Evolutionary conservation across 805 yeast species (phyloP), one percentile per base, ranked within the genome.

Genomic region (Saccharomycopsis fermentans): DNA sequence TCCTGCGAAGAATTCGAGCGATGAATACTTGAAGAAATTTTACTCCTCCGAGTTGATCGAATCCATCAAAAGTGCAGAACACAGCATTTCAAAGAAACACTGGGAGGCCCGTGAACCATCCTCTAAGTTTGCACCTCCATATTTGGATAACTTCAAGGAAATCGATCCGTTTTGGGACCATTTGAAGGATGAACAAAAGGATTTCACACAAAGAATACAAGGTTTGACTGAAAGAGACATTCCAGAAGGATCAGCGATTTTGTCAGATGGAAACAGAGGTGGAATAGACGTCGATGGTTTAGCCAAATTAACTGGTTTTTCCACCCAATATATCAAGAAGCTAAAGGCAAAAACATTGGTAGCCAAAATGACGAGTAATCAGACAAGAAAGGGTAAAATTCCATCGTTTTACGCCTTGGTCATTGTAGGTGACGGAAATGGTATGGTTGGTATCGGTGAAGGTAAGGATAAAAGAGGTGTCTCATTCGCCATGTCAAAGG

Each of bases 361-460:
- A 47, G 75, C 83, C 75, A 90, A 89, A 73, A 77, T 87, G 55
- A 98, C 92, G 27, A 83, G 90, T 58, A 89, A 90, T 69, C 96
- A 90, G 77, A 92, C 97, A 1, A 83, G 90, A 43, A 88, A 89
- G 76, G 97, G 97, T 70, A 90, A 90, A 70, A 88, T 88, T 63
- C 82, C 86, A 55, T 81, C 89, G 43, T 85, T 82, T 70, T 92
- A 87, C 71, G 86, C 90, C 0, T 71, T 94, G 63, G 92, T 90
- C 14, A 87, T 90, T 39, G 97, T 87, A 16, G 99, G 99, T 54
- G 96, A 94, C 72, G 80, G 84, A 58, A 87, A 88, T 63, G 99
- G 99, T 63, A 87, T 90, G 86, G 77, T 94, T 60, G 98, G 98
- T 39, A 76, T 91, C 54, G 99, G 98, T 55, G 96, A 90, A 71